Evolutionary conservation across 129 eudicot species (phyloP), one percentile per base, ranked within the genome.

Genomic region (Flaveria robusta): DNA sequence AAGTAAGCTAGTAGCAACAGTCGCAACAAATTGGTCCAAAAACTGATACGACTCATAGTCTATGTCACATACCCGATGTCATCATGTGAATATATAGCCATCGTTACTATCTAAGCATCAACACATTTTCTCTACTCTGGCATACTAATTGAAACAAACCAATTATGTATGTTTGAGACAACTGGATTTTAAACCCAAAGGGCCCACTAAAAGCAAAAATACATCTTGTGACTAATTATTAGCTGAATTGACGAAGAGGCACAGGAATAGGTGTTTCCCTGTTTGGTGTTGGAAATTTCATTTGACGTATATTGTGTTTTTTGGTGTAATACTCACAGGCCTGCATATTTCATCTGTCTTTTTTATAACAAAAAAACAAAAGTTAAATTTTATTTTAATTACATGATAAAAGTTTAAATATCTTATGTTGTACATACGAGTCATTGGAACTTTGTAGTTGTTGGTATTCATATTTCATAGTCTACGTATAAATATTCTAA

Each of bases 221-320:
- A 37, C 68, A 63, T 63, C 68, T 63, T 37, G 22, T 63, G 68
- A 63, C 68, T 63, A 63, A 29, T 62, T 62, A 60, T 60, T 62
- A 62, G 62, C 62, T 18, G 62, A 18, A 0, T 19, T 54, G 52
- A 47, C 52, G 52, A 14, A 7, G 42, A 29, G 39, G n/a, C 26
- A 60, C 41, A 60, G 19, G 39, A 60, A 24, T 26, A 26, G 41
- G 66, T 59, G 66, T 16, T 34, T 34, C 7, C 18, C 2, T 47
- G 14, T 27, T 63, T 63, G 45, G 45, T 63, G 43, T 63, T 63
- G 68, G 68, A 26, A 27, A 27, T 63, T 12, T 63, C 68, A 63
- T 29, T 63, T 63, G 42, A 63, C 68, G 68, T 63, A 63, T 63
- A 7, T 29, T 29, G 29, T 31, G 68, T 63, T 63, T 63, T 29